Evolutionary conservation across 2,329 filamentous ascomycete species (phyloP), one percentile per base, ranked within the genome.

Genomic region (Phyllosticta citribraziliensis): DNA sequence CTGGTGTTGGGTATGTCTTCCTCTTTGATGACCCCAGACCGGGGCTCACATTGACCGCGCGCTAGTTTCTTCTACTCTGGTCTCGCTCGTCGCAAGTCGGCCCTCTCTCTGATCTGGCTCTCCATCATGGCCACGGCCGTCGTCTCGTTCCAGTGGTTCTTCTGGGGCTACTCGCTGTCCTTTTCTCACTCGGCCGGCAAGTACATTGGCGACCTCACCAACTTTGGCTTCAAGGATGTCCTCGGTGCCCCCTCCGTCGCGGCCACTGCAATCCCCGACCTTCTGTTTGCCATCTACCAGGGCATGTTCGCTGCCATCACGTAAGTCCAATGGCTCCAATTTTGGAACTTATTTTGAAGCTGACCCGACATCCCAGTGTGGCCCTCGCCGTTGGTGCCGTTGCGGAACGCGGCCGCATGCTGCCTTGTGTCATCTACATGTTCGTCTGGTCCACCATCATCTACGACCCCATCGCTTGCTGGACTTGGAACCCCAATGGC

Each of bases 401-500:
- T 33, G 90, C 91, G 57, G 91, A 96, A 73, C 84, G 91, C 66
- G 91, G 91, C 64, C 85, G 91, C 64, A 92, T 95, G 86, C 84
- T 94, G 5, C 91, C 91, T 12, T 91, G 88, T 72, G 84, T 96
- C 66, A 80, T 96, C 69, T 96, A 96, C 80, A 94, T 95, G 87
- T 93, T 96, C 70, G 78, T 96, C 72, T 96, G 91, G 91, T 82
- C 88, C 1, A 96, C 91, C 5, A 71, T 96, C 63, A 88, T 96
- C 71, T 96, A 96, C 75, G 91, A 96, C 68, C 88, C 91, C 1
- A 91, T 96, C 70, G 91, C 91, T 54, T 96, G 91, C 81, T 96
- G 91, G 91, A 95, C 89, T 9, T 96, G 91, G 91, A 96, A 96
- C 72, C 75, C 88, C 0, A 78, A 79, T 33, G 91, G 91, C 22